Base-by-base conservation (phyloP, 306 rosid species). In the Castanospermum australe region DNA sequence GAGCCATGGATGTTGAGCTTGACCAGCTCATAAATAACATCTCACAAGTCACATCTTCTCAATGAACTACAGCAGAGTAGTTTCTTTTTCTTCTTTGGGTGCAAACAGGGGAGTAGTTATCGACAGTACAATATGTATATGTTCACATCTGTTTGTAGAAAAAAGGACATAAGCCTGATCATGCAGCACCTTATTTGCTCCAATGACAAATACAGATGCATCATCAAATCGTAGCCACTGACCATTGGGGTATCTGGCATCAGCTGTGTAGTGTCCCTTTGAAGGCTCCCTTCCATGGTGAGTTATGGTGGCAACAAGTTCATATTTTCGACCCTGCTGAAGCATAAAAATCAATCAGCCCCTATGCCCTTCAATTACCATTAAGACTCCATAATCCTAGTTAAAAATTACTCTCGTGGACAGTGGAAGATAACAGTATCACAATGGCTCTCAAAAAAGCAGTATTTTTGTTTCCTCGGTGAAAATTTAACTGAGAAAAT, bases 141-240 rank as follows among this genome's bases (percentile, higher is more conserved):
- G 28, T 76, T 86, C 86, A 89, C 54, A 82, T 77, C 80, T 85
- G 95, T 83, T 82, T 88, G 88, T 95, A 95, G 86, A 95, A 82
- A n/a, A n/a, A 51, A 95, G 94, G 45, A 95, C 98, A 73, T 95
- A 95, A 8, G 99, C 99, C 69, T 85, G 95, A 47, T 93, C 96
- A 79, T 95, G 99, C 79, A 89, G 82, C 81, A 95, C 99, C 33
- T 83, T 75, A 36, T 65, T 48, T 28, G 83, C 41, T 48, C 86
- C 82, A 14, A 89, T 85, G 48, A 84, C 57, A 14, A 33, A 61
- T 47, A 89, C 91, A 21, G 91, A 87, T 2, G 92, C 90, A 61
- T 95, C 98, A 59, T 95, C 94, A 71, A 91, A 95, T 67, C 96
- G 87, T 18, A 93, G 89, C 99, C 99, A 95, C 78, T 78, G 89